Base-by-base conservation (phyloP, 805 yeast species). In the Saccharomycopsis fodiens region DNA sequence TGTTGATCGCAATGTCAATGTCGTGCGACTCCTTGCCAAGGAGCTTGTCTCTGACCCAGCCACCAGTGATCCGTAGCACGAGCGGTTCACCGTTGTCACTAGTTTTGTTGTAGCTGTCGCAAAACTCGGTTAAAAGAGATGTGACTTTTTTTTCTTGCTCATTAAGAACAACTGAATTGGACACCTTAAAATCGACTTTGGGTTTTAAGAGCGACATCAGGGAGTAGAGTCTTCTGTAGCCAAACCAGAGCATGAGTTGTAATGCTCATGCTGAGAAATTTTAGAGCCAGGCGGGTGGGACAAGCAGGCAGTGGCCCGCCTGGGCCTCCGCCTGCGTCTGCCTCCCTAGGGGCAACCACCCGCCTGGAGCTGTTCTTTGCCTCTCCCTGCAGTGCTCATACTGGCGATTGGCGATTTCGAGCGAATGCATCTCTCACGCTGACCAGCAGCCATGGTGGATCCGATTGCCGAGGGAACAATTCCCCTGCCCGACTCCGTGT, bases 1-100 rank as follows among this genome's bases (percentile, higher is more conserved):
- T 70, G 61, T 93, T 88, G 40, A 93, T 78, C 4, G 97, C 97
- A 40, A 93, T 85, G 57, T 93, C 99, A 25, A 93, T 69, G 61
- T 93, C 99, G 58, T 91, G 79, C 35, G 91, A 80, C 19, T 76
- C 78, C 39, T 73, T 71, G 0, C 95, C 95, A 25, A 93, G 67
- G 23, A 93, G 67, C 64, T 93, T 93, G 62, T 93, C 98, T 55
- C 98, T 73, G 2, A 93, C 98, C 98, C 98, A 91, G 0, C 98
- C 98, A 30, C 98, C 98, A 0, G 97, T 89, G 54, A 93, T 85
- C 50, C 98, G 63, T 12, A 85, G 68, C 37, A 73, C 80, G 7
- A 82, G 59, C n/a, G 52, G 56, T 16, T 57, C 52, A 16, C 39
- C 13, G n/a, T 34, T 6, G 12, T 34, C 8, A 15, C 41, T 16